These are phyloP conservation scores for Mucor mucedo DNA, from an alignment of 371 early-diverging fungal genomes.

Conservation along the genomic window DNA sequence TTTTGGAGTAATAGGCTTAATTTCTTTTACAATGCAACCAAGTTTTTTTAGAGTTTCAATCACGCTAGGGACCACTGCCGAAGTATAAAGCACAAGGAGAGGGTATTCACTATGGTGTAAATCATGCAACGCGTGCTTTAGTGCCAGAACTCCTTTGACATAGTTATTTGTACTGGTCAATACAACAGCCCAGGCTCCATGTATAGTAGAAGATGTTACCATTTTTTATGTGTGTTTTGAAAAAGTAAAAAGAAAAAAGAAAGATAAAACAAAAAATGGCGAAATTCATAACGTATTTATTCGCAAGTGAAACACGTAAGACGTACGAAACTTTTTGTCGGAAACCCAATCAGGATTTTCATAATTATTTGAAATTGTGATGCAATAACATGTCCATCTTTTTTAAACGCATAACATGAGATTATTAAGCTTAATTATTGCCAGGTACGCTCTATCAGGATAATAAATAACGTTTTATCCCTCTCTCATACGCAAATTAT, in stretches of 20 bases:
- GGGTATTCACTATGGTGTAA: slow-evolving; percentile 62
- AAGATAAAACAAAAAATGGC: neutral
- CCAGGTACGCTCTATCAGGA: slow-evolving; percentile 8
- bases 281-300: neutral
- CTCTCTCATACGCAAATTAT: neutral
- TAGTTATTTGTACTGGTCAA: slow-evolving; percentile 75
- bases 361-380: neutral
- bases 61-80: slow-evolving; percentile 48
- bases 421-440: slow-evolving; percentile 11
- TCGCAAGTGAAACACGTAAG: neutral
- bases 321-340: neutral
- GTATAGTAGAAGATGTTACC: slow-evolving; percentile 6
- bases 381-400: neutral
- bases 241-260: neutral
- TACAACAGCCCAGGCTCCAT: slow-evolving; percentile 68
- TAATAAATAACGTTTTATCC: neutral
- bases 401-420: slow-evolving; percentile 14
- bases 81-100: slow-evolving; percentile 75
- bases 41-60: slow-evolving; percentile 56
- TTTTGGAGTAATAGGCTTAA: slow-evolving; percentile 74
- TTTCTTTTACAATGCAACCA: slow-evolving; percentile 69
- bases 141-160: slow-evolving; percentile 79
- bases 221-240: slow-evolving; percentile 1
- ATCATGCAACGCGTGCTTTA: slow-evolving; percentile 75
- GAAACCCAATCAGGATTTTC: neutral